Evolutionary conservation across 2,329 filamentous ascomycete genomes (phyloP).

Genomic region (Exophiala lecanii-corni): DNA sequence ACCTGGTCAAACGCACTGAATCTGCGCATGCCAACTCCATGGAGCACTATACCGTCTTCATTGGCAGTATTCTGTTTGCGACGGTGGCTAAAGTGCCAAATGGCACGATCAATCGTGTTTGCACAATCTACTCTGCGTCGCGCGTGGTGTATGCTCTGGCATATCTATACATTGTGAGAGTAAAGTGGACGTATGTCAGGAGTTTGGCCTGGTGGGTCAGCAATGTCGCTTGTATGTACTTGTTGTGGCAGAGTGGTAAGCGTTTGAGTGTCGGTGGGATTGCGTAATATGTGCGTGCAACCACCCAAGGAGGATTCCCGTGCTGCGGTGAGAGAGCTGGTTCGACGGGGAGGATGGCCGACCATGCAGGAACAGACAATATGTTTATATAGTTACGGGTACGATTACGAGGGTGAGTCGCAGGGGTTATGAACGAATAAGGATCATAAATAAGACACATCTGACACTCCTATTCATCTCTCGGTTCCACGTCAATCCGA

Average conservation of each 20-base stretch:
- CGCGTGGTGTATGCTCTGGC: conserved; percentile 32
- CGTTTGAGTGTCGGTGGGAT: too few species aligned
- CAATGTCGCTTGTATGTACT: conserved; percentile 37
- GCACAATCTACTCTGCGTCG: conserved; percentile 34
- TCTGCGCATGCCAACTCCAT: conserved; percentile 46
- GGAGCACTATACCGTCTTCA: conserved; percentile 34
- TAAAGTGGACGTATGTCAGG: conserved; percentile 31
- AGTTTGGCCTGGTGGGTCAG: conserved; percentile 37
- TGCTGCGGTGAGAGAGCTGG: too few species aligned
- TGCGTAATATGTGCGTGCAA: too few species aligned
- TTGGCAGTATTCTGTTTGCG: conserved; percentile 31
- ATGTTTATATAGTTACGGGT: too few species aligned
- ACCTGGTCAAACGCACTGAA: conserved; percentile 42
- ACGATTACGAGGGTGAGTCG: too few species aligned
- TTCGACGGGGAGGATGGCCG: too few species aligned
- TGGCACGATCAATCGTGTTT: conserved; percentile 35
- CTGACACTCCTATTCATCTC: too few species aligned
- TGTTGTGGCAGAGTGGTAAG: conserved; percentile 35
- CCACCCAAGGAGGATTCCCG: too few species aligned
- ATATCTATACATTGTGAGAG: conserved; percentile 34
- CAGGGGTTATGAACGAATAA: too few species aligned
- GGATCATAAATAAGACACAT: too few species aligned
- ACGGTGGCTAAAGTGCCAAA: conserved; percentile 33
- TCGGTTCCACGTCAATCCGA: too few species aligned
- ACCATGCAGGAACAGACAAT: too few species aligned